Base-by-base conservation (phyloP, 768 basidiomycete genomes). In the Megacollybia marginata region DNA sequence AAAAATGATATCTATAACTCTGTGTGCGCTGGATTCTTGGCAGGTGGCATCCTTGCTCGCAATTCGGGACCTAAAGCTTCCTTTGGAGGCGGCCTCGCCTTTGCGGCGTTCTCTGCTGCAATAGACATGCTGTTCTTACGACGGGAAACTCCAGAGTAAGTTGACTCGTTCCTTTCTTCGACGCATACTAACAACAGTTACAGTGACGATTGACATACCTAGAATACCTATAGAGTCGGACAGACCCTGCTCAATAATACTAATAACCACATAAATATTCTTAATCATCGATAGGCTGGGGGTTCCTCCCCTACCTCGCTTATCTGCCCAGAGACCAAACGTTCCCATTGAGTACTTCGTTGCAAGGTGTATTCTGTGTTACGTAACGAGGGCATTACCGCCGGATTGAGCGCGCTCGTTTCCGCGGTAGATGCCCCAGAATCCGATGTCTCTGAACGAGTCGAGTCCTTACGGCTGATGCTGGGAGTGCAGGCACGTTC, bases 1-100 rank as follows among this genome's bases (percentile, higher is more conserved):
- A 92, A 84, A 68, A 94, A 96, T 60, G 95, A 98, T 64, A 89
- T 97, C 57, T 85, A 82, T 49, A 98, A 98, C 63, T 87, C 92
- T 9, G 79, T 92, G 15, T 78, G 83, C 11, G 85, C 89, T 6
- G 95, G 95, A 1, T 92, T 95, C 63, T 63, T 93, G 4, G 80
- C 92, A 3, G 95, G 95, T 28, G 92, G 87, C 34, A 72, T 96
- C 16, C 79, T 97, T 4, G 94, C 93, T 9, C 78, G 90, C 35
- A 82, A 88, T 60, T 82, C 91, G 0, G 93, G 95, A 1, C 89
- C 92, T 7, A 88, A 79, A 65, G 92, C 87, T 13, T 89, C 81
- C 15, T 55, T 93, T n/a, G 83, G 86, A 43, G 95, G 95, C 58
- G 95, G 90, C 16, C 53, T 92, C 9, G 92, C 88, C 1, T 98